Base-by-base conservation (phyloP, 768 basidiomycete species). In the Podaxis mareebaensis region DNA sequence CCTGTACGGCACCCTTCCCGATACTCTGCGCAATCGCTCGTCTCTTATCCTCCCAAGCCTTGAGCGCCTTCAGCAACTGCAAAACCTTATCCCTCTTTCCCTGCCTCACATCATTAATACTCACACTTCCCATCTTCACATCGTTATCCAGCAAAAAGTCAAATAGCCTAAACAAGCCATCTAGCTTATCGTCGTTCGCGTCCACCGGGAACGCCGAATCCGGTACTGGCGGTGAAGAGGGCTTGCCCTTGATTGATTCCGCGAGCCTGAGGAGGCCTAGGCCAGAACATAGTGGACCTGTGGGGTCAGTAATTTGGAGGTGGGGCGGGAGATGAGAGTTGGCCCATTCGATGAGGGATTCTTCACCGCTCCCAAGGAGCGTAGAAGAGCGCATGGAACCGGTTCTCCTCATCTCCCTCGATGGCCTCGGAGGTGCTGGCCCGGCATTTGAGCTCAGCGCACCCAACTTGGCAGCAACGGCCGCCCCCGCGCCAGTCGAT, bases 61-160 rank as follows among this genome's bases (percentile, higher is more conserved):
- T 91, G 68, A 95, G 72, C 40, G 91, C 90, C 67, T 81, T 86
- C 69, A 98, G 72, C 38, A 99, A 77, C 73, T 94, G 90, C 3
- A 89, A 68, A 64, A 96, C 85, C 78, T 93, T 95, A 51, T 91
- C 89, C 53, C 86, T 80, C 72, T 90, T 92, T 33, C 92, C 93
- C 65, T 86, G 85, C 56, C 93, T 82, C 38, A 99, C 82, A 75
- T 99, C 96, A 71, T 96, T 96, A 76, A 97, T 96, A 68, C 92
- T 95, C 36, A 98, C 90, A 65, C 88, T 86, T 8, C 92, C 95
- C 81, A 96, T 92, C 76, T 91, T 90, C 62, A 96, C 88, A 54
- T 95, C 95, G 64, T 94, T 93, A 69, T 96, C 94, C 53, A 98
- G 83, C 60, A 97, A 76, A 75, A 93, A 95, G 75, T 98, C 96